Base-by-base conservation (phyloP, 805 yeast genomes). In the Ogataea paradorogensis region DNA sequence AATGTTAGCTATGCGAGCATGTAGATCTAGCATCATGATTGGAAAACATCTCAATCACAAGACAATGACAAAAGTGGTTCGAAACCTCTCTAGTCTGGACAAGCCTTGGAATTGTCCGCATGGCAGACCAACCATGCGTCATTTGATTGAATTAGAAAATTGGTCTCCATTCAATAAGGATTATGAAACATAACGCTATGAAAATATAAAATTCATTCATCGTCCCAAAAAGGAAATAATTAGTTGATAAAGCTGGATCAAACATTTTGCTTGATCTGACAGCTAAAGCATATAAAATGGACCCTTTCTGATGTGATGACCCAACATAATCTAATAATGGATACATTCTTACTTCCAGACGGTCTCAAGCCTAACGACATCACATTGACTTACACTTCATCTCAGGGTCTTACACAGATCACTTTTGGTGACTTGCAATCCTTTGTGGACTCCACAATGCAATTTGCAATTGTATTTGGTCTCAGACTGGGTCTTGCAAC, bases 71-170 rank as follows among this genome's bases (percentile, higher is more conserved):
- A 65, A 55, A 27, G 78, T 93, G 2, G 90, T 93, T 5, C 58
- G 65, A 22, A 74, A 88, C 53, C 65, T 93, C 37, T 77, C 91
- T 9, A 66, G 60, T 0, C 67, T 93, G 27, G 90, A 88, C 46
- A 86, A 87, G 56, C 99, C 99, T 0, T 93, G 99, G 99, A 84
- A 82, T 52, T 80, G 89, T 55, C 99, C 99, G 0, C 99, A 93
- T 63, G 99, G 99, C 0, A 69, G 99, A 47, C 99, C 99, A 0
- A 93, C 99, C 1, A 80, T 93, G 84, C 73, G 99, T 40, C 97
- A 91, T 61, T 67, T 91, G 43, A 77, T 82, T 44, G 88, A 85
- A 40, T 55, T 82, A 27, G 60, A 66, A 29, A 61, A 66, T 32
- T 70, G 78, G 74, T 51, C 56, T 15, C 50, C 71, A 0, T 76